Conservation (phyloP, 2,329 filamentous ascomycete species). For the Neofusicoccum sp. region DNA sequence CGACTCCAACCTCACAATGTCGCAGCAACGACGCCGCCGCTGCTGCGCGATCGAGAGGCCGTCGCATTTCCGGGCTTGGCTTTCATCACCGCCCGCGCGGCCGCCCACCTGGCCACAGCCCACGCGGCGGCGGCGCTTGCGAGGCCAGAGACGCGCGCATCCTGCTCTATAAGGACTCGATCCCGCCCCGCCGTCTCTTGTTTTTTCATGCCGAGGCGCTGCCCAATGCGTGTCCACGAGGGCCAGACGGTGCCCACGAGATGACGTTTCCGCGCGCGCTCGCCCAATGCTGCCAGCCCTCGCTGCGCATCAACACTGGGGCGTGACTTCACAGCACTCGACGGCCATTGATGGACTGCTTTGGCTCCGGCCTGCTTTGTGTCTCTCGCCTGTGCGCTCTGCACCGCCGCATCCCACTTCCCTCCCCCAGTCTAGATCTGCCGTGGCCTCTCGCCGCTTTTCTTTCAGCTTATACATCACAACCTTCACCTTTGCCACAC, state of each 20-base stretch:
- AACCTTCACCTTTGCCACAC: not conserved
- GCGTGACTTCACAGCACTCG: too few species aligned
- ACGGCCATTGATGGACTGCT: not conserved
- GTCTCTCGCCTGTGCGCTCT: not conserved
- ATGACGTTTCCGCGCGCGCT: not conserved
- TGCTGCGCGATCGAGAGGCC: not conserved
- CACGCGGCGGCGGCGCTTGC: too few species aligned
- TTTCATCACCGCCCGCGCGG: not conserved
- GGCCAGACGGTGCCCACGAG: not conserved
- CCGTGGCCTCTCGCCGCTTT: not conserved
- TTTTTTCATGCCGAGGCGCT: not conserved
- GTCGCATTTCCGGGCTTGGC: not conserved
- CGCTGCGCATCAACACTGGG: not conserved
- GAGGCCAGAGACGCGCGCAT: constrained; percentile 2
- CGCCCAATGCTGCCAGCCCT: not conserved
- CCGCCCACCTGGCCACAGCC: too few species aligned
- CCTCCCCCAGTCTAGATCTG: not conserved
- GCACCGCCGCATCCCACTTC: not conserved
- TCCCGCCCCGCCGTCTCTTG: not conserved
- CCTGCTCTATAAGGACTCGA: not conserved
- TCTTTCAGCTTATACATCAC: not conserved
- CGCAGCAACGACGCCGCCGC: not conserved
- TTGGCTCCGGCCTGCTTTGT: not conserved
- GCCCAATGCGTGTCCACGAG: not conserved
- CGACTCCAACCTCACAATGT: not conserved